Conservation (phyloP, 306 rosid genomes). For the Mimosa bimucronata region DNA sequence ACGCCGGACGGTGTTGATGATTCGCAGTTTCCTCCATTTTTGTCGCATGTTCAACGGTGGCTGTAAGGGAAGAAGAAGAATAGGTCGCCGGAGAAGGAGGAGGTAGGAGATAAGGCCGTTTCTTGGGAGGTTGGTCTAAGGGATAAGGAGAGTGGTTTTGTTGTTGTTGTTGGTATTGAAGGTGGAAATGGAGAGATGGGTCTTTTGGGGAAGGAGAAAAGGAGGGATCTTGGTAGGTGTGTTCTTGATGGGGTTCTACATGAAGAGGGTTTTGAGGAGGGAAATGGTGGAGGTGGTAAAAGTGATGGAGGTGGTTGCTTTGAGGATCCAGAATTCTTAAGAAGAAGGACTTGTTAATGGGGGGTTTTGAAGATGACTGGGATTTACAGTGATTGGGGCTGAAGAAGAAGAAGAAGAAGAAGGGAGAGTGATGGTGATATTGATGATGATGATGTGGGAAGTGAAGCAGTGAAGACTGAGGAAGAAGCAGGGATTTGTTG, state of each 20-base stretch:
- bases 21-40: conserved; percentile 60
- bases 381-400: too few relatives aligned
- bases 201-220: neutral
- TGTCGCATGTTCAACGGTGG: conserved; percentile 68
- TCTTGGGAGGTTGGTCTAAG: conserved; percentile 30
- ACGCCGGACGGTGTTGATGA: conserved; percentile 31
- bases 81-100: neutral
- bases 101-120: conserved; percentile 5
- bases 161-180: neutral
- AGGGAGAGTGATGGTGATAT: too few relatives aligned
- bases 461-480: too few relatives aligned
- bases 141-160: neutral
- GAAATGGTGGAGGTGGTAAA: conserved; percentile 22
- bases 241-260: conserved; percentile 35
- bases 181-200: neutral
- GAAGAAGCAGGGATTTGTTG: too few relatives aligned
- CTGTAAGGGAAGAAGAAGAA: neutral
- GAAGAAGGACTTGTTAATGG: too few relatives aligned
- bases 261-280: conserved; percentile 37
- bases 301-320: conserved; percentile 48
- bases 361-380: too few relatives aligned
- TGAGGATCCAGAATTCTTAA: conserved; percentile 75
- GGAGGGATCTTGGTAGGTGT: neutral
- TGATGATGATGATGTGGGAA: too few relatives aligned
- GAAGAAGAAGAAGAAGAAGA: too few relatives aligned